phyloP scores from a whole-genome alignment of 1,284 basidiomycete genomes.

The Moesziomyces globuligerus region DNA sequence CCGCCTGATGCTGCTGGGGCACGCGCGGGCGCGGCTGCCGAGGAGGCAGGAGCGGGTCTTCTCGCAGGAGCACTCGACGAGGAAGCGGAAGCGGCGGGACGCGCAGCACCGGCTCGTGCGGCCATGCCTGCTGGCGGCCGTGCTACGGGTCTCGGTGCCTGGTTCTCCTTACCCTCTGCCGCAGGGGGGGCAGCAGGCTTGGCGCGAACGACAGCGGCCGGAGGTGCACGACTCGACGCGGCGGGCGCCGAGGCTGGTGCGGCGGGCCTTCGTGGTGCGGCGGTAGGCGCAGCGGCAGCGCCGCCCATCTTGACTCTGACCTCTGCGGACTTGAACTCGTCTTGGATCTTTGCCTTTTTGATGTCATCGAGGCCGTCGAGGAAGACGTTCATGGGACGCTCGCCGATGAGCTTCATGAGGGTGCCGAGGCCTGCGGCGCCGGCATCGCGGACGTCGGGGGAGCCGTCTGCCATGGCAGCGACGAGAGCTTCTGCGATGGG shows the following conservation, averaged over 20 bases:
- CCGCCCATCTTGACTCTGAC: constrained; percentile 57
- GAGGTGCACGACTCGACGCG: constrained; percentile 27
- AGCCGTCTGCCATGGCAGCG: constrained; percentile 83
- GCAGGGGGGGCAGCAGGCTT: constrained; percentile 25
- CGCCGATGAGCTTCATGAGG: constrained; percentile 96
- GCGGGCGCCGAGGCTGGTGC: constrained; percentile 20
- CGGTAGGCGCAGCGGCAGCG: constrained; percentile 18
- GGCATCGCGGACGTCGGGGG: constrained; percentile 88
- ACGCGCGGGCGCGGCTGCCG: constrained; percentile 66
- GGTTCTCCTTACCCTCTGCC: constrained; percentile 37
- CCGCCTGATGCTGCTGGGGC: constrained; percentile 70
- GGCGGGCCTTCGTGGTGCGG: constrained; percentile 25
- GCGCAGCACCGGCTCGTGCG: constrained; percentile 12
- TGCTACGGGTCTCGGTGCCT: constrained; percentile 34
- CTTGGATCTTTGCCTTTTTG: constrained; percentile 91
- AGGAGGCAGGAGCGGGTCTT: constrained; percentile 71
- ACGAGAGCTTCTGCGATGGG: constrained; percentile 83
- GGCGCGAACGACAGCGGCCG: constrained; percentile 19
- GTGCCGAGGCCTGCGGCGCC: constrained; percentile 88
- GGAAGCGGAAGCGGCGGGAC: constrained; percentile 23
- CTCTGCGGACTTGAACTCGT: constrained; percentile 75
- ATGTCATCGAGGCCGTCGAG: constrained; percentile 89
- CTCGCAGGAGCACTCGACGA: constrained; percentile 65
- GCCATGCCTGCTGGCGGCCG: constrained; percentile 22
- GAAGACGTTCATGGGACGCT: constrained; percentile 86